Base-by-base conservation (phyloP, 2,329 filamentous ascomycete species). In the Neofusicoccum parvum region DNA sequence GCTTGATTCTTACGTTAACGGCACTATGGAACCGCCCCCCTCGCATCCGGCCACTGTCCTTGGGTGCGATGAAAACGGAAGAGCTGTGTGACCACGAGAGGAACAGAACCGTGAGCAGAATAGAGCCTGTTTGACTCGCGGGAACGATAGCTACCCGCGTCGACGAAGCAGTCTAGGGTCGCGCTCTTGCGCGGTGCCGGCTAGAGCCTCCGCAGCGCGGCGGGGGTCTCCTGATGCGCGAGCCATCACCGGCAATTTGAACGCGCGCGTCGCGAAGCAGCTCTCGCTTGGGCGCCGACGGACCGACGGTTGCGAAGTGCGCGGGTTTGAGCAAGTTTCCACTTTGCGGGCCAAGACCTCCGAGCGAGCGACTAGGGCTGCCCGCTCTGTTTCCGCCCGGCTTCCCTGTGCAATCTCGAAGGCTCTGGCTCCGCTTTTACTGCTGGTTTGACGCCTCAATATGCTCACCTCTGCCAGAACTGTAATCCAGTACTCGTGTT, bases 271-370 rank as follows among this genome's bases (percentile, higher is more conserved):
- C 27, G 27, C 27, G 27, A 32, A 32, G 27, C 27, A 32, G 27
- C 27, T 5, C 27, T 32, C 27, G 27, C 27, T 32, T 32, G 27
- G 27, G 27, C 27, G 27, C 27, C 27, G 27, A 7, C 27, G 27
- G 27, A 36, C 56, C 56, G 56, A 60, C 56, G 56, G 41, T 46
- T 46, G 54, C 53, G 53, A 27, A n/a, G 15, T 50, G 62, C 51
- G 63, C 51, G 34, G 17, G 36, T 59, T 65, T 65, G 63, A 59
- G 63, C 63, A 65, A 58, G 45, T 65, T 65, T 59, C 41, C 23
- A 23, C 32, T 46, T 48, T 48, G 23, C 56, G 39, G 17, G 51
- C 62, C 62, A 65, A 65, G 62, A n/a, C 60, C 32, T 32, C 46
- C 46, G 50, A 54, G 9, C 50, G 36, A 10, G 50, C 51, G 51